phyloP scores from a whole-genome alignment of 1,284 basidiomycete genomes.

The Puccinia novopanici region DNA sequence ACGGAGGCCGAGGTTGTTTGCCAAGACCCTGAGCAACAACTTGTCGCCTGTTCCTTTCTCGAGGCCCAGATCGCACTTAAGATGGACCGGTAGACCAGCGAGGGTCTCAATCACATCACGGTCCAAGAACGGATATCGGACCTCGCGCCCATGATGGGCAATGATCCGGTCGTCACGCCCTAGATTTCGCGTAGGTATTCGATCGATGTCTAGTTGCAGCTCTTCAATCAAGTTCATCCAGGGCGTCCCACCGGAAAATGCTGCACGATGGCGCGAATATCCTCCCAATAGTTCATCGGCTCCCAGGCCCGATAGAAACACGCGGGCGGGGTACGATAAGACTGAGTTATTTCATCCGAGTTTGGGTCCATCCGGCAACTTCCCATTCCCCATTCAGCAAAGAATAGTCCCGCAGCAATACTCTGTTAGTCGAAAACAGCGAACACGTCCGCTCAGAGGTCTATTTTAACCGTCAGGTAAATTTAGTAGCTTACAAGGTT shows the following conservation, averaged over 20 bases:
- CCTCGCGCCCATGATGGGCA: constrained; percentile 28
- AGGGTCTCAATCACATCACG: constrained; percentile 22
- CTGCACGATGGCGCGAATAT: constrained; percentile 83
- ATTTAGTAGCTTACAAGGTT: constrained; percentile 70
- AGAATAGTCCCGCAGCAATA: constrained; percentile 86
- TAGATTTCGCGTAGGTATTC: constrained; percentile 40
- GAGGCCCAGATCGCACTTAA: constrained; percentile 36
- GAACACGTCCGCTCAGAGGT: neutral
- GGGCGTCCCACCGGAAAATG: constrained; percentile 62
- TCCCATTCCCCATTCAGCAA: constrained; percentile 80
- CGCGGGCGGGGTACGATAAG: constrained; percentile 75
- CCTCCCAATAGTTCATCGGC: constrained; percentile 94
- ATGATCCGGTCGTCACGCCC: constrained; percentile 45
- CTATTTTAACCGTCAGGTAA: neutral
- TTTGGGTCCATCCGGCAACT: constrained; percentile 53
- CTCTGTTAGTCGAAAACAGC: constrained; percentile 64
- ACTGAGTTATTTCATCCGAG: neutral
- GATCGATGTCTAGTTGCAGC: constrained; percentile 44
- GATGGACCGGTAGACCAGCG: constrained; percentile 24
- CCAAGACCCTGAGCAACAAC: constrained; percentile 27
- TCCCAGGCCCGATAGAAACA: constrained; percentile 86
- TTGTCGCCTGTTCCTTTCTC: constrained; percentile 41
- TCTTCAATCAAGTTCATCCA: constrained; percentile 33
- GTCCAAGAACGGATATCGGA: constrained; percentile 45
- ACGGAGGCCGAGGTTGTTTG: constrained; percentile 20